Conservation (phyloP, 2,329 filamentous ascomycete genomes). For the Claviceps quebecensis region DNA sequence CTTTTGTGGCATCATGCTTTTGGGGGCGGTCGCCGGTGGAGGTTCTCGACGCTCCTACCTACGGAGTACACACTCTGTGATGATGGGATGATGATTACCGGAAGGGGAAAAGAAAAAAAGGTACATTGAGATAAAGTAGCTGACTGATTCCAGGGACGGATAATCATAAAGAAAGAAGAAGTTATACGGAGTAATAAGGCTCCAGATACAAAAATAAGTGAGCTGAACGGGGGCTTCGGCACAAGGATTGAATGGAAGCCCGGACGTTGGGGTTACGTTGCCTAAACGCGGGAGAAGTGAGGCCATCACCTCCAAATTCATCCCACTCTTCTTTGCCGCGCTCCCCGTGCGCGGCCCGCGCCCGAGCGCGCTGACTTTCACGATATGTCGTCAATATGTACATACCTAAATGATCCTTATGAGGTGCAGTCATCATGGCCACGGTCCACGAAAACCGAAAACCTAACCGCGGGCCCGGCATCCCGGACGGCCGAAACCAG, state of each 20-base stretch:
- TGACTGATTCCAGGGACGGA: neutral
- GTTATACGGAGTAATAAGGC: too few species aligned
- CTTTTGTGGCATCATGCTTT: neutral
- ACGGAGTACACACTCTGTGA: neutral
- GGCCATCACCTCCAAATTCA: too few species aligned
- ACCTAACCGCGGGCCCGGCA: neutral
- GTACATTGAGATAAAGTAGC: neutral
- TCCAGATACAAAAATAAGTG: too few species aligned
- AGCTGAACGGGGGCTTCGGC: too few species aligned
- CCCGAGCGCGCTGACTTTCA: neutral
- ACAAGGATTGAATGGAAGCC: too few species aligned
- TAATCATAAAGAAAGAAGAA: neutral
- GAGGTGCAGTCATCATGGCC: too few species aligned
- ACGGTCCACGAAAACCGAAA: neutral
- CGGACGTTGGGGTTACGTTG: too few species aligned
- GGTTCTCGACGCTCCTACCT: neutral
- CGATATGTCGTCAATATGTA: too few species aligned
- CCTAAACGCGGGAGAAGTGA: too few species aligned
- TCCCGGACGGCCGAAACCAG: neutral
- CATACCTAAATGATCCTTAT: too few species aligned
- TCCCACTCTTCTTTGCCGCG: too few species aligned
- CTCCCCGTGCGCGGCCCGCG: neutral
- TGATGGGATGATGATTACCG: neutral
- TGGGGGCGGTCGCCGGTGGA: neutral
- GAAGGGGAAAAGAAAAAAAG: neutral